These are phyloP conservation scores for Amanita molliuscula DNA, from an alignment of 768 basidiomycete genomes.

Conservation along the genomic window DNA sequence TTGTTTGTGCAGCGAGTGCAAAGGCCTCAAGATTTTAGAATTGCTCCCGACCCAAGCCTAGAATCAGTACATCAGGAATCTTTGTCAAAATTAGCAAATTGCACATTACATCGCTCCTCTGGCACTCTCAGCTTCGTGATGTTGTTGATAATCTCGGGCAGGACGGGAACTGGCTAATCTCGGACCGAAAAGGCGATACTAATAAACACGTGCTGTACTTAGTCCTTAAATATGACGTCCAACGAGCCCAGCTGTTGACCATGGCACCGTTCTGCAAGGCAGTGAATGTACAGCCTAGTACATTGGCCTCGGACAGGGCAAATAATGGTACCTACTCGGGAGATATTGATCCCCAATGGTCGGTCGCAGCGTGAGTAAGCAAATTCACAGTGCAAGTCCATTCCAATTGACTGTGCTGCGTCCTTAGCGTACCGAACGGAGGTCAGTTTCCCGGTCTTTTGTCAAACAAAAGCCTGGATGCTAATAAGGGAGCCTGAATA, in stretches of 20 bases:
- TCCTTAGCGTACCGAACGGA: conserved; percentile 40
- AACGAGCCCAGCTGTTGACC: background rate
- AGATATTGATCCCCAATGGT: conserved; percentile 35
- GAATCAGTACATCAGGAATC: background rate
- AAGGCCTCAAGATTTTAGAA: no score
- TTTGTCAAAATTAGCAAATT: background rate
- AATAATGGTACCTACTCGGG: conserved; percentile 22
- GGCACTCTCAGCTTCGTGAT: no score
- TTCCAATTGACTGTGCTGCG: background rate
- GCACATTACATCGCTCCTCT: no score
- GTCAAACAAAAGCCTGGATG: background rate
- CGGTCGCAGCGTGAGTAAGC: conserved; percentile 29
- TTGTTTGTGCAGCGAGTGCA: no score
- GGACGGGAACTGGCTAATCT: no score
- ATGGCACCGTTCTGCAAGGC: conserved; percentile 34
- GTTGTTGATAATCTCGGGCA: no score
- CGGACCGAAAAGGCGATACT: background rate
- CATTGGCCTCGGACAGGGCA: conserved; percentile 7
- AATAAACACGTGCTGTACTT: background rate
- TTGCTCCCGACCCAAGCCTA: no score
- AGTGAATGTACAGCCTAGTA: conserved; percentile 14
- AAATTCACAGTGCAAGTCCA: conserved; percentile 2
- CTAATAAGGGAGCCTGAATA: conserved; percentile 13
- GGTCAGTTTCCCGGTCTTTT: conserved; percentile 19
- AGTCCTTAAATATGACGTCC: background rate